Base-by-base conservation (phyloP, 2,329 filamentous ascomycete genomes). In the Exophiala aquamarina region DNA sequence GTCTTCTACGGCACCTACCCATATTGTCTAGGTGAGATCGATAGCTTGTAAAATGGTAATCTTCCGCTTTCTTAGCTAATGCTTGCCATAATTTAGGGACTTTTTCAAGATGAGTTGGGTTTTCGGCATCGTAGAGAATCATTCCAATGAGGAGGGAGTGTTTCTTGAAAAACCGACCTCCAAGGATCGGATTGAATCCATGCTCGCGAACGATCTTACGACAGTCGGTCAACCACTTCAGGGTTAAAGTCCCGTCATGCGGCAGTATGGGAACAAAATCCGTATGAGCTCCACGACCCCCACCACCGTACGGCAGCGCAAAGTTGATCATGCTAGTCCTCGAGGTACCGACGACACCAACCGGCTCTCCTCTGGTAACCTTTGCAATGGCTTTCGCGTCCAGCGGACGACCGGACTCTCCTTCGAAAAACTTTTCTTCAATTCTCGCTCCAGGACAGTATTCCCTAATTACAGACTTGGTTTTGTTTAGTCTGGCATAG, bases 321-420 rank as follows among this genome's bases (percentile, higher is more conserved):
- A 38, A 44, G 15, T 44, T 44, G 17, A 44, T 36, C 41, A 44
- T 44, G 19, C 13, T 21, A n/a, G 31, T 35, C n/a, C 31, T 17
- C n/a, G 29, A 34, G 14, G 17, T 35, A 17, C 29, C 31, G n/a
- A 36, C 29, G 3, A 35, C 31, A 11, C 41, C 41, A 15, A 34
- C 41, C 3, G 31, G 31, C 9, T 35, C 41, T 3, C 41, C 41
- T 17, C 41, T 15, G 28, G 18, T 17, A 19, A 23, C 10, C 13
- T 34, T 19, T 17, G 41, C 29, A 23, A 44, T 44, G n/a, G 18
- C 21, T 9, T 13, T 18, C 13, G 41, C 41, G 11, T 44, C 41
- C 13, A 44, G 29, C 3, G 35, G 23, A 15, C n/a, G 14, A 17
- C 23, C 18, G 9, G 14, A 15, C 19, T 19, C 5, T 9, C 14